phyloP scores from a whole-genome alignment of 2,329 filamentous ascomycete genomes.

The Leptodontidium sp. region DNA sequence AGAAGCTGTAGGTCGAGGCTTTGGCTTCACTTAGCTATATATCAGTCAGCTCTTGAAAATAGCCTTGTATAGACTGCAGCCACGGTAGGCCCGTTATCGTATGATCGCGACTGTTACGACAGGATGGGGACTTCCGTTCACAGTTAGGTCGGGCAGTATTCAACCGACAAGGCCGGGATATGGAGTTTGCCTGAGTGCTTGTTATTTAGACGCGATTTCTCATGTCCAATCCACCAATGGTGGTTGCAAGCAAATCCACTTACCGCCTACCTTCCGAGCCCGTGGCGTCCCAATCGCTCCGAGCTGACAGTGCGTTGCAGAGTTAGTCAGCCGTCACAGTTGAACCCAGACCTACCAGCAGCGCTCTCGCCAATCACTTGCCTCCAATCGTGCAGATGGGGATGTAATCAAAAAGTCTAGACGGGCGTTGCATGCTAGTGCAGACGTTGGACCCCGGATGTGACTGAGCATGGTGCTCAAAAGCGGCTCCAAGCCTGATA shows the following conservation, averaged over 20 bases:
- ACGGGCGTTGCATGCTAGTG: neutral
- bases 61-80: neutral
- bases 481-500: neutral
- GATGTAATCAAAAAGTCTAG: slow-evolving; percentile 15
- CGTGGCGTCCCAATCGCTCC: neutral
- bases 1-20: neutral
- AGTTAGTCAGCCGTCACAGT: slow-evolving; percentile 14
- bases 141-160: neutral
- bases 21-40: slow-evolving; percentile 15
- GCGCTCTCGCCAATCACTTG: neutral
- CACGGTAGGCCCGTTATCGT: neutral
- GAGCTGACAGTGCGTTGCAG: slow-evolving; percentile 13
- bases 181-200: neutral
- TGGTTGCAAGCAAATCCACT: neutral
- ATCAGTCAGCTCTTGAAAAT: neutral
- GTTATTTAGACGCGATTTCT: neutral
- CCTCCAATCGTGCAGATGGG: neutral
- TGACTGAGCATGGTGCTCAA: neutral
- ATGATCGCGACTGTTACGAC: neutral
- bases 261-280: slow-evolving; percentile 2
- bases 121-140: slow-evolving; percentile 2
- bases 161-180: neutral
- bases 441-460: neutral
- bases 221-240: slow-evolving; percentile 3
- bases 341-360: neutral